Evolutionary conservation across 2,329 filamentous ascomycete species (phyloP).

Genomic region (Arthrinium phaeospermum): DNA sequence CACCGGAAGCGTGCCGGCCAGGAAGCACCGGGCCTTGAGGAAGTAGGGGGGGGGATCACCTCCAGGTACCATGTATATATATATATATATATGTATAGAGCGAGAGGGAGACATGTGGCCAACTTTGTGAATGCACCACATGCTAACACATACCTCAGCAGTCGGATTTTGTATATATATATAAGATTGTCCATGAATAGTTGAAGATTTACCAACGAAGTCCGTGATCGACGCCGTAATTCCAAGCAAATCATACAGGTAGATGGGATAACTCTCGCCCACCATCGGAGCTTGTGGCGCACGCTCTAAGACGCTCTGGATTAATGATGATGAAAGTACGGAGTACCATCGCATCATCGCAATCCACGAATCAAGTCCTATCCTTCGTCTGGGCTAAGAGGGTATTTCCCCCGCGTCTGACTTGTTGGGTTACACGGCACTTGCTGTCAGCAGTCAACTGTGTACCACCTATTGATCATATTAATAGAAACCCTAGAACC

Average conservation of each 20-base stretch:
- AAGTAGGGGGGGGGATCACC: background rate
- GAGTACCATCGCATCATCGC: background rate
- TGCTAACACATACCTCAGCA: background rate
- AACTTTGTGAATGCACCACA: background rate
- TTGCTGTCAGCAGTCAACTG: background rate
- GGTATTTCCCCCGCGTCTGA: background rate
- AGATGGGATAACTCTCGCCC: too few species aligned
- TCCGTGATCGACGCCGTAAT: too few species aligned
- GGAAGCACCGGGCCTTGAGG: conserved; percentile 1
- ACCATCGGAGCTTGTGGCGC: background rate
- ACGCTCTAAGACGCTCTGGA: background rate
- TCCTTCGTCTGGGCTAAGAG: background rate
- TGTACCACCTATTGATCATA: background rate
- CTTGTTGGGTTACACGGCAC: background rate
- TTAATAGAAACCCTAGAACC: background rate
- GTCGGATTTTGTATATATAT: background rate
- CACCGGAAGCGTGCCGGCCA: conserved; percentile 16
- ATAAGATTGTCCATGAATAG: too few species aligned
- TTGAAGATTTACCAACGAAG: too few species aligned
- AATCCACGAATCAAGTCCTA: background rate
- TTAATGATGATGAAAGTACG: background rate
- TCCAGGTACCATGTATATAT: background rate
- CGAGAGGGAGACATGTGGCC: background rate
- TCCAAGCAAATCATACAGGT: too few species aligned
- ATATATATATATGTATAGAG: background rate